Evolutionary conservation across 495 filamentous ascomycete genomes (phyloP).

Genomic region (Hypoxylon fuscum): DNA sequence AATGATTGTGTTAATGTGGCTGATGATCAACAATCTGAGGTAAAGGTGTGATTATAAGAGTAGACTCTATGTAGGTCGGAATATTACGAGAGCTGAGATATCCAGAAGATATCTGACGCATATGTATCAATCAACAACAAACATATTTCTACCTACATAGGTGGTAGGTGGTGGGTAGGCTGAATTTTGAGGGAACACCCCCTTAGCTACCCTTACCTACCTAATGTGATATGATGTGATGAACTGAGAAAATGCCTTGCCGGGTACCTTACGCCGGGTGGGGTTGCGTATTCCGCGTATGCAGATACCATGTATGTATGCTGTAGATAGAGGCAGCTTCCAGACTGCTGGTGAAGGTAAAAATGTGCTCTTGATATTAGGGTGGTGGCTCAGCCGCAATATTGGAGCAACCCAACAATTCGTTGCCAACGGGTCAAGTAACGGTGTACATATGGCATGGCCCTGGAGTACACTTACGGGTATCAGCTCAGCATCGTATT

Average conservation of each 20-base stretch:
- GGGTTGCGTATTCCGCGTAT: constrained; percentile 9
- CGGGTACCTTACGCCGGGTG: constrained; percentile 20
- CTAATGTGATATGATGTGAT: constrained; percentile 10
- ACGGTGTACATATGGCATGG: too few relatives aligned
- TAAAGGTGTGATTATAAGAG: not conserved
- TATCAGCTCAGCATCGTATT: not conserved
- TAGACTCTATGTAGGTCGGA: not conserved
- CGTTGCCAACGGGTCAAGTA: too few relatives aligned
- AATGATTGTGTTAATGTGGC: not conserved
- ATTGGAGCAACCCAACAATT: constrained; percentile 35
- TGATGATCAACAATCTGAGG: constrained; percentile 9
- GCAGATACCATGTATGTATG: not conserved
- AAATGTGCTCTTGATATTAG: constrained; percentile 2
- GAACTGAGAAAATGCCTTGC: constrained; percentile 23
- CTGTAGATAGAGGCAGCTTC: too few relatives aligned
- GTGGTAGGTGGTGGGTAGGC: too few relatives aligned
- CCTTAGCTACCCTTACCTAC: not conserved
- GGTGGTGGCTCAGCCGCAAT: constrained; percentile 43
- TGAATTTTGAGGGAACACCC: constrained; percentile 29
- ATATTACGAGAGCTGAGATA: not conserved
- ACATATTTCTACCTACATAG: not conserved
- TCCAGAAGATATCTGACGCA: not conserved
- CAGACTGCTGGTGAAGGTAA: not conserved
- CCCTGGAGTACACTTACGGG: too few relatives aligned
- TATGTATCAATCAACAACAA: not conserved